Evolutionary conservation across 129 eudicot species (phyloP).

Genomic region (Gnaphalium uliginosum): DNA sequence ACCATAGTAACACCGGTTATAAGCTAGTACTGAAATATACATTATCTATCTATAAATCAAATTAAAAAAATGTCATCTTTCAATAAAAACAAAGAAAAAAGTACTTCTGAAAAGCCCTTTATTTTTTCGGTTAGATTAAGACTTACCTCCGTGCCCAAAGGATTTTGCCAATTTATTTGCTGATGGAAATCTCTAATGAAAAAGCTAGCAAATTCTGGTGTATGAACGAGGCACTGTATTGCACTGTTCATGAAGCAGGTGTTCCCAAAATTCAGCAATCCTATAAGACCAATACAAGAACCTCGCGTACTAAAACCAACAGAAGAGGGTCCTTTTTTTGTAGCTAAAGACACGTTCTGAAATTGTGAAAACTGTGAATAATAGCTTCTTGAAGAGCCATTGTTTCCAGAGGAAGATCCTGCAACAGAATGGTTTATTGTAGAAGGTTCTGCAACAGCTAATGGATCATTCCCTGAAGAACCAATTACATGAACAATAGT

Average conservation of each 20-base stretch:
- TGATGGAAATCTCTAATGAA: conserved; percentile 79
- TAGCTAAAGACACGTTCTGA: conserved; percentile 43
- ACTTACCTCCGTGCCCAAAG: conserved; percentile 96
- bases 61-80: neutral
- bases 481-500: conserved; percentile 53
- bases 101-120: neutral
- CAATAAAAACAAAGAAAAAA: neutral
- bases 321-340: conserved; percentile 44
- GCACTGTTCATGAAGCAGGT: conserved; percentile 98
- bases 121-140: conserved; percentile 17
- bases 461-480: conserved; percentile 39
- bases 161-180: conserved; percentile 82
- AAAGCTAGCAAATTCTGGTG: conserved; percentile 81
- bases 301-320: conserved; percentile 77
- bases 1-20: too few species aligned
- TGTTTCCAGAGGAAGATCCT: conserved; percentile 61
- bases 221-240: conserved; percentile 94
- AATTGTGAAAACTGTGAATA: conserved; percentile 44
- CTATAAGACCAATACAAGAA: conserved; percentile 77
- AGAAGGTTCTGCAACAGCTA: conserved; percentile 50
- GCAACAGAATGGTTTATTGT: conserved; percentile 44
- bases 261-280: conserved; percentile 86
- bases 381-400: conserved; percentile 55
- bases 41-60: neutral
- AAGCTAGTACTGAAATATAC: neutral